phyloP scores from a whole-genome alignment of 106 monocot genomes.

The Dioscorea dumetorum region DNA sequence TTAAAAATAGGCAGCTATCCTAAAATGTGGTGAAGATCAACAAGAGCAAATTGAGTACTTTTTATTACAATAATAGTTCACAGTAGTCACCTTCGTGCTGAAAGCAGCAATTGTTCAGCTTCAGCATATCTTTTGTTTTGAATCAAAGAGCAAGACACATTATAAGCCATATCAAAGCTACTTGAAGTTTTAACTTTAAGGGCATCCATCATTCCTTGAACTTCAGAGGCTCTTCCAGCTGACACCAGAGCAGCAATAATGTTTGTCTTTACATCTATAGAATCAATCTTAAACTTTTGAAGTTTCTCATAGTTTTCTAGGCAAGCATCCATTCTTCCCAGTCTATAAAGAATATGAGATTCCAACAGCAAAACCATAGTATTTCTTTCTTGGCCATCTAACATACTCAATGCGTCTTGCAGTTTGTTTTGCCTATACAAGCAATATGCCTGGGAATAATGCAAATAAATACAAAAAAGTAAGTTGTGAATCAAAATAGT shows the following conservation, averaged over 20 bases:
- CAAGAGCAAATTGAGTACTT: neutral
- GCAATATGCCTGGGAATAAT: slow-evolving; percentile 72
- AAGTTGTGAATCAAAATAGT: too few species aligned
- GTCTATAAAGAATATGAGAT: slow-evolving; percentile 81
- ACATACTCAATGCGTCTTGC: slow-evolving; percentile 53
- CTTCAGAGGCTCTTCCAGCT: slow-evolving; percentile 74
- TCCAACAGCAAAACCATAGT: slow-evolving; percentile 70
- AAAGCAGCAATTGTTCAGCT: slow-evolving; percentile 79
- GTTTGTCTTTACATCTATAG: slow-evolving; percentile 78
- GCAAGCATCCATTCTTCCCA: slow-evolving; percentile 83
- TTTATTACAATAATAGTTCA: neutral
- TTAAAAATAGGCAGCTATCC: too few species aligned
- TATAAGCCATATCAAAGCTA: slow-evolving; percentile 88
- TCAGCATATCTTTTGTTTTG: slow-evolving; percentile 69
- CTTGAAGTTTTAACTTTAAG: slow-evolving; percentile 76
- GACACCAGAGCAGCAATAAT: slow-evolving; percentile 75
- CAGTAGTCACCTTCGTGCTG: slow-evolving; percentile 68
- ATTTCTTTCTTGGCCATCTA: slow-evolving; percentile 61
- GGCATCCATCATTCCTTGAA: slow-evolving; percentile 70
- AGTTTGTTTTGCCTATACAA: slow-evolving; percentile 91
- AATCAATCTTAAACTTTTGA: slow-evolving; percentile 85
- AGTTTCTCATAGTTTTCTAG: slow-evolving; percentile 77
- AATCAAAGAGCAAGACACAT: slow-evolving; percentile 81
- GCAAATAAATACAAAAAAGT: too few species aligned
- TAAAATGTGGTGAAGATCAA: too few species aligned